Conservation (phyloP, 371 early-diverging fungal species). For the Actinomucor elegans region DNA sequence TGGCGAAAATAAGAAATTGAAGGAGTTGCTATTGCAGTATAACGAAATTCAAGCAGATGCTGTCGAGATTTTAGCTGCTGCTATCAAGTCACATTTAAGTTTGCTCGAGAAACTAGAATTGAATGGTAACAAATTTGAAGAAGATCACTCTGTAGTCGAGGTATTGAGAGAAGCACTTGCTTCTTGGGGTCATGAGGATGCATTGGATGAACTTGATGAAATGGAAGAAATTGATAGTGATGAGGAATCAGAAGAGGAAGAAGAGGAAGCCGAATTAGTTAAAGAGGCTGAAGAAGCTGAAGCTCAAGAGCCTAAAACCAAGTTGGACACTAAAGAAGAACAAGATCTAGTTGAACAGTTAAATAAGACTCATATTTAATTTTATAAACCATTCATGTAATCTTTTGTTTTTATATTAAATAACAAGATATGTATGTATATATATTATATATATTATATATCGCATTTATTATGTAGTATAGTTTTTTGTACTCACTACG, state of each 20-base stretch:
- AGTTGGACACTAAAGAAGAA: slow-evolving; percentile 24
- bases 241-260: slow-evolving; percentile 74
- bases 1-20: slow-evolving; percentile 57
- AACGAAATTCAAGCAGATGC: slow-evolving; percentile 86
- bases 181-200: slow-evolving; percentile 70
- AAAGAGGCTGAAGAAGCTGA: slow-evolving; percentile 32
- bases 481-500: slow-evolving; percentile 38
- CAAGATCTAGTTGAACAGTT: slow-evolving; percentile 38
- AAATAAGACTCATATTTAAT: slow-evolving; percentile 46
- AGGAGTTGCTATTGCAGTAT: slow-evolving; percentile 77
- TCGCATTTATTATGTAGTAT: neutral
- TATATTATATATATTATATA: neutral
- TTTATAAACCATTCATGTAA: too few relatives aligned
- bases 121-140: slow-evolving; percentile 90
- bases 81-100: slow-evolving; percentile 62
- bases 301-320: slow-evolving; percentile 16
- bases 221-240: slow-evolving; percentile 86
- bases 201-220: slow-evolving; percentile 90
- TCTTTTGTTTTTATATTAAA: too few relatives aligned
- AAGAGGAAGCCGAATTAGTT: slow-evolving; percentile 50
- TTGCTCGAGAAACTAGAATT: slow-evolving; percentile 73
- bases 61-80: slow-evolving; percentile 64
- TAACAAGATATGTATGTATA: neutral
- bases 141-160: slow-evolving; percentile 74
- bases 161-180: slow-evolving; percentile 73